phyloP scores from a whole-genome alignment of 768 basidiomycete genomes.

The Guyanaporus albipodus region DNA sequence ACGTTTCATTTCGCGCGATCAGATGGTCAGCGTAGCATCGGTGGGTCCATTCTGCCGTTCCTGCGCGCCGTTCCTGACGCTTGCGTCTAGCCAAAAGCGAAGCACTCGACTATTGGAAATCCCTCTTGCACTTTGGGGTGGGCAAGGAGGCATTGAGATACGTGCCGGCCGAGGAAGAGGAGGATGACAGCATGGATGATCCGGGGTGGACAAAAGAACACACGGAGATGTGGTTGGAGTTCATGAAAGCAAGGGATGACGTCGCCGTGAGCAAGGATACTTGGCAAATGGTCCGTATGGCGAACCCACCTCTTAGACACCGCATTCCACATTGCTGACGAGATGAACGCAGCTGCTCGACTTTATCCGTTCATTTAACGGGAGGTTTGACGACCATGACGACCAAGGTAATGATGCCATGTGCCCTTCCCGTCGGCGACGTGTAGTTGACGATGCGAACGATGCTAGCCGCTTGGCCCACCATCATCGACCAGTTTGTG shows the following conservation, averaged over 20 bases:
- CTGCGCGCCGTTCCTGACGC: not conserved
- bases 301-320: constrained; percentile 6
- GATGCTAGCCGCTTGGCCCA: constrained; percentile 75
- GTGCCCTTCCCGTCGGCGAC: constrained; percentile 1
- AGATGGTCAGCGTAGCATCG: constrained; percentile 77
- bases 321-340: constrained; percentile 7
- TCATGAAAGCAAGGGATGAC: constrained; percentile 53
- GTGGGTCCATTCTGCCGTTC: constrained; percentile 38
- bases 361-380: constrained; percentile 73
- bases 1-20: constrained; percentile 77
- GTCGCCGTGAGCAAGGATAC: constrained; percentile 87
- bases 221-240: constrained; percentile 77
- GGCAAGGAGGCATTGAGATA: constrained; percentile 60
- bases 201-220: constrained; percentile 63
- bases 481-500: constrained; percentile 82
- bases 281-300: constrained; percentile 70
- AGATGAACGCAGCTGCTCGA: constrained; percentile 58
- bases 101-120: constrained; percentile 71
- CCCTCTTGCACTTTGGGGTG: constrained; percentile 74
- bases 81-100: constrained; percentile 52
- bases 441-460: not conserved
- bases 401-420: constrained; percentile 52
- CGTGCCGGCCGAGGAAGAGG: constrained; percentile 39
- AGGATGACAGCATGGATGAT: constrained; percentile 41
- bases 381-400: constrained; percentile 69